A percentile compares a stretch with the other conserved stretches of the same genome.
Evolutionary conservation across 2,329 filamentous ascomycete species (phyloP).

Genomic region (Plenodomus tracheiphilus): DNA sequence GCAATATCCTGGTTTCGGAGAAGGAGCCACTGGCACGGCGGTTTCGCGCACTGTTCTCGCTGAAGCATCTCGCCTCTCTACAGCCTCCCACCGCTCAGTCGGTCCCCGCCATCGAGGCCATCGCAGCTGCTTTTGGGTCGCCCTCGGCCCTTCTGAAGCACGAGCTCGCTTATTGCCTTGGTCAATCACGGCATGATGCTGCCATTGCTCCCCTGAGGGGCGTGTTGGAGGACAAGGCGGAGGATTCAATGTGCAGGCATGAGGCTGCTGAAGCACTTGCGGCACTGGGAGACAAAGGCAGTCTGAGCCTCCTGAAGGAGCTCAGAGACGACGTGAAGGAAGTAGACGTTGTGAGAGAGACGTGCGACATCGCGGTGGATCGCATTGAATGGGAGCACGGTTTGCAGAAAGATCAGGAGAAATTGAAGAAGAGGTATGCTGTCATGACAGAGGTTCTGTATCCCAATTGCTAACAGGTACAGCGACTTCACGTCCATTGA

Average conservation of each 20-base stretch:
- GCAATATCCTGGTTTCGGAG: conserved; percentile 79
- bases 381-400: conserved; percentile 88
- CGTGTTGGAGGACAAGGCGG: conserved; percentile 75
- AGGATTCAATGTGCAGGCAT: conserved; percentile 94
- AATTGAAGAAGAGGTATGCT: conserved; percentile 77
- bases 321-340: conserved; percentile 77
- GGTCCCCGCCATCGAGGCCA: conserved; percentile 72
- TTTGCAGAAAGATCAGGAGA: conserved; percentile 64
- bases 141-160: conserved; percentile 92
- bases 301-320: conserved; percentile 71
- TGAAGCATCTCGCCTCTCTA: conserved; percentile 86
- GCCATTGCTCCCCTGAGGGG: conserved; percentile 72
- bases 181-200: conserved; percentile 79
- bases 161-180: conserved; percentile 94
- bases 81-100: conserved; percentile 60
- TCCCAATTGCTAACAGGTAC: conserved; percentile 15
- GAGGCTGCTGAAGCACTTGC: conserved; percentile 95
- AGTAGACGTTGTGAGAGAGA: conserved; percentile 83
- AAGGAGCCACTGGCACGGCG: conserved; percentile 79
- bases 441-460: neutral
- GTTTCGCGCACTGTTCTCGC: conserved; percentile 95
- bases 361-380: conserved; percentile 94
- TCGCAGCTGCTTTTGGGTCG: conserved; percentile 82
- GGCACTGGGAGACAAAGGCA: conserved; percentile 75
- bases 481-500: conserved; percentile 97